Conservation (phyloP, 2,329 filamentous ascomycete species). For the Calonectria henricotiae region DNA sequence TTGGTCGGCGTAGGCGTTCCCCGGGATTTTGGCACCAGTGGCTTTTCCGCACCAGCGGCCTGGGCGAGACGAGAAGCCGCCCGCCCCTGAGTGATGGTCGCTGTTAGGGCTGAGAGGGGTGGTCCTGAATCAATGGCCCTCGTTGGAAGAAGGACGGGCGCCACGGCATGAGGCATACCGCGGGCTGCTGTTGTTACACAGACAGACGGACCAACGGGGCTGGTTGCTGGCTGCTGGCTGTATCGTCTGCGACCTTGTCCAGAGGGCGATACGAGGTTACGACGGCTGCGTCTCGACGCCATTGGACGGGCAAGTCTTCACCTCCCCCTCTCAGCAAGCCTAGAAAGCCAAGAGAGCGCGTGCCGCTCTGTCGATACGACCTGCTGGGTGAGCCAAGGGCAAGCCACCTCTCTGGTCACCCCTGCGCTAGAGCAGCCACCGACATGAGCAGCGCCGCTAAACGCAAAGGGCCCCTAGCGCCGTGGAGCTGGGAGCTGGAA, state of each 20-base stretch:
- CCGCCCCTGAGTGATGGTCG: slow-evolving; percentile 8
- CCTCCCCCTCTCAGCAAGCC: slow-evolving; percentile 9
- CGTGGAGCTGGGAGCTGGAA: slow-evolving; percentile 1
- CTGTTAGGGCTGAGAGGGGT: slow-evolving; percentile 8
- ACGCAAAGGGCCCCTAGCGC: neutral
- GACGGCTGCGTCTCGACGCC: neutral
- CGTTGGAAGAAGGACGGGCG: neutral
- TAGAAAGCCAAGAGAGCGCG: neutral
- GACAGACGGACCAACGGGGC: no score
- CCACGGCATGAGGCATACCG: neutral
- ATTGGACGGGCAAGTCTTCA: neutral
- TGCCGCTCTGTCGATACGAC: slow-evolving; percentile 19
- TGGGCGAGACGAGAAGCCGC: neutral
- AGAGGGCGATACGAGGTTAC: neutral
- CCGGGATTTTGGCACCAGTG: slow-evolving; percentile 19
- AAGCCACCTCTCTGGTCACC: slow-evolving; percentile 3
- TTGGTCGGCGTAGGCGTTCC: slow-evolving; percentile 9
- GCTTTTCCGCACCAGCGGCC: neutral
- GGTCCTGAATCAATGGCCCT: slow-evolving; percentile 15
- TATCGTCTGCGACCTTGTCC: no score
- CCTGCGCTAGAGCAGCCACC: slow-evolving; percentile 22
- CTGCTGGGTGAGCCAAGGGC: neutral
- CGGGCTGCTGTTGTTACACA: neutral
- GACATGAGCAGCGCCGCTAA: neutral
- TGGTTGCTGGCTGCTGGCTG: neutral